Evolutionary conservation across 148 eudicot species (phyloP).

Genomic region (Diospyros lotus): DNA sequence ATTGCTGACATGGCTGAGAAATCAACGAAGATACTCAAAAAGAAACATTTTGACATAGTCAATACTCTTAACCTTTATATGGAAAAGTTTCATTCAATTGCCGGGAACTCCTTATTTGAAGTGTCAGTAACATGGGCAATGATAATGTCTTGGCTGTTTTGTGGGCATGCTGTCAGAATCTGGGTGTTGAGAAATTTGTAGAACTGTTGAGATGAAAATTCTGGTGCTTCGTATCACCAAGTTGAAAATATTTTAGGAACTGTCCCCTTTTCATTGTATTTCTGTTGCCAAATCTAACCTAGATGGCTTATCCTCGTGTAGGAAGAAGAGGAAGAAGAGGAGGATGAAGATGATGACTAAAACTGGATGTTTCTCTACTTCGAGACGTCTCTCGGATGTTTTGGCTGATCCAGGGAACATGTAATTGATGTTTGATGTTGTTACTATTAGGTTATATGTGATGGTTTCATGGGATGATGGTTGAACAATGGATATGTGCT

Average conservation of each 20-base stretch:
- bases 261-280: neutral
- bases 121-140: too few species aligned
- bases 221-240: neutral
- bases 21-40: too few species aligned
- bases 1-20: too few species aligned
- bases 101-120: too few species aligned
- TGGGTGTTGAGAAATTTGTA: too few species aligned
- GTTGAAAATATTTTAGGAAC: neutral
- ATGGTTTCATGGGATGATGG: constrained; percentile 1
- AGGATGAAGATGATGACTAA: constrained; percentile 50
- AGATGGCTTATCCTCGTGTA: constrained; percentile 3
- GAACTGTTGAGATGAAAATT: neutral
- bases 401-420: constrained; percentile 8
- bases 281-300: neutral
- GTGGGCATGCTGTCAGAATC: too few species aligned
- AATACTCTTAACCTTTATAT: too few species aligned
- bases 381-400: too few species aligned
- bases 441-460: neutral
- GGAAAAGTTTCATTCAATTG: too few species aligned
- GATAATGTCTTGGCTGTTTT: too few species aligned
- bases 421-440: constrained; percentile 7
- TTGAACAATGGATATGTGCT: neutral
- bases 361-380: constrained; percentile 1
- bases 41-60: too few species aligned
- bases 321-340: constrained; percentile 34